Conservation (phyloP, 2,329 filamentous ascomycete species). For the Blastomyces parvus region DNA sequence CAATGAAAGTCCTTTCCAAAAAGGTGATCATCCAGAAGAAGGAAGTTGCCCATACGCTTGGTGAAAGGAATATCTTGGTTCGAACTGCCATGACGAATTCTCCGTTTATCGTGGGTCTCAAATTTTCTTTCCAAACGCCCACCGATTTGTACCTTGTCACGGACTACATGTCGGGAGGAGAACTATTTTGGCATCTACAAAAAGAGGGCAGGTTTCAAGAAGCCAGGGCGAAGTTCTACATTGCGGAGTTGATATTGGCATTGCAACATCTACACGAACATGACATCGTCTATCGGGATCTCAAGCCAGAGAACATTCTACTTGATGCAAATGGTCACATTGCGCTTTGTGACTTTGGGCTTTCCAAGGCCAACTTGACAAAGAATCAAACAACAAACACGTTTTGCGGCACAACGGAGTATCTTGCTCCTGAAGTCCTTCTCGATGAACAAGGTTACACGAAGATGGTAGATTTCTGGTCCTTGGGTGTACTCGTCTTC, state of each 20-base stretch:
- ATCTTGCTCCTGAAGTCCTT: constrained; percentile 88
- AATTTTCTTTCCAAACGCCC: constrained; percentile 97
- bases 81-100: constrained; percentile 93
- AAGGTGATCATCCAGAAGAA: constrained; percentile 99
- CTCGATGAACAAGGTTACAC: constrained; percentile 96
- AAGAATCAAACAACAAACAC: constrained; percentile 98
- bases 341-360: constrained; percentile 90
- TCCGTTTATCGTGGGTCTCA: constrained; percentile 93
- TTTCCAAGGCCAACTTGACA: constrained; percentile 94
- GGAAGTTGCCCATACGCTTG: constrained; percentile 93
- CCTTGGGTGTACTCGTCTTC: constrained; percentile 89
- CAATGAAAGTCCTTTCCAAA: constrained; percentile 98
- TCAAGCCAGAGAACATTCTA: constrained; percentile 96
- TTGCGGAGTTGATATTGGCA: constrained; percentile 90
- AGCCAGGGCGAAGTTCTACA: constrained; percentile 94
- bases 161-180: constrained; percentile 98
- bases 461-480: constrained; percentile 99
- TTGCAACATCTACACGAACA: constrained; percentile 92
- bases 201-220: constrained; percentile 95
- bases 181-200: constrained; percentile 97
- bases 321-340: constrained; percentile 97
- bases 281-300: constrained; percentile 93
- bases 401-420: constrained; percentile 97
- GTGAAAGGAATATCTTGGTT: constrained; percentile 93
- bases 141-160: constrained; percentile 97